Percentiles rank a stretch among this genome's conserved stretches.
These are phyloP conservation scores for Stagonosporopsis cucurbitacearum DNA, from an alignment of 2,329 filamentous ascomycete species.

Conservation along the genomic window DNA sequence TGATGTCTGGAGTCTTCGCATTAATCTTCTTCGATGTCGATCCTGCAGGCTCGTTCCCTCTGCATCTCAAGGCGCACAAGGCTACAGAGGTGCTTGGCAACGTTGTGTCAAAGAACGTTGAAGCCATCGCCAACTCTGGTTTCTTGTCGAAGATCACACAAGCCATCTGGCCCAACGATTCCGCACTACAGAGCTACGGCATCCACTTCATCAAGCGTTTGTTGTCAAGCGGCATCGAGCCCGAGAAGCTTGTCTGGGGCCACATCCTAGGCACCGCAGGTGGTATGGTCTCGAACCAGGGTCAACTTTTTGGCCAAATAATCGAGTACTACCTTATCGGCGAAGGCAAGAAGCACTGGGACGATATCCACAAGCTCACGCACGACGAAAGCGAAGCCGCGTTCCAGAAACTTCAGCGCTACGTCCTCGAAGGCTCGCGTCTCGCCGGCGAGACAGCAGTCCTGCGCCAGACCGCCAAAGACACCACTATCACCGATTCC, in stretches of 20 bases:
- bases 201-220: slow-evolving; percentile 63
- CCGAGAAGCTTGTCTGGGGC: slow-evolving; percentile 61
- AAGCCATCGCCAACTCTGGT: slow-evolving; percentile 52
- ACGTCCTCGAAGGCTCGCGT: slow-evolving; percentile 55
- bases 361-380: slow-evolving; percentile 57
- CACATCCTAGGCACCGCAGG: slow-evolving; percentile 65
- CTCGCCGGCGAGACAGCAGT: slow-evolving; percentile 54
- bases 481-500: slow-evolving; percentile 43
- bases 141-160: slow-evolving; percentile 52
- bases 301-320: slow-evolving; percentile 63
- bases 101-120: slow-evolving; percentile 57
- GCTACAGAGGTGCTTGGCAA: slow-evolving; percentile 59
- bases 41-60: slow-evolving; percentile 58
- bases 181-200: slow-evolving; percentile 60
- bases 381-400: slow-evolving; percentile 49
- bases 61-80: slow-evolving; percentile 57
- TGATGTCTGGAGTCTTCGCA: slow-evolving; percentile 61
- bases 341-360: slow-evolving; percentile 56
- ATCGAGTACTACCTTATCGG: slow-evolving; percentile 63
- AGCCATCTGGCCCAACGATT: slow-evolving; percentile 47
- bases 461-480: slow-evolving; percentile 45
- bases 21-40: slow-evolving; percentile 63
- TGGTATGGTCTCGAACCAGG: slow-evolving; percentile 62
- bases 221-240: slow-evolving; percentile 54
- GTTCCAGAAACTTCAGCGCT: slow-evolving; percentile 58